Base-by-base conservation (phyloP, 371 early-diverging fungal species). In the Dichotomocladium elegans region DNA sequence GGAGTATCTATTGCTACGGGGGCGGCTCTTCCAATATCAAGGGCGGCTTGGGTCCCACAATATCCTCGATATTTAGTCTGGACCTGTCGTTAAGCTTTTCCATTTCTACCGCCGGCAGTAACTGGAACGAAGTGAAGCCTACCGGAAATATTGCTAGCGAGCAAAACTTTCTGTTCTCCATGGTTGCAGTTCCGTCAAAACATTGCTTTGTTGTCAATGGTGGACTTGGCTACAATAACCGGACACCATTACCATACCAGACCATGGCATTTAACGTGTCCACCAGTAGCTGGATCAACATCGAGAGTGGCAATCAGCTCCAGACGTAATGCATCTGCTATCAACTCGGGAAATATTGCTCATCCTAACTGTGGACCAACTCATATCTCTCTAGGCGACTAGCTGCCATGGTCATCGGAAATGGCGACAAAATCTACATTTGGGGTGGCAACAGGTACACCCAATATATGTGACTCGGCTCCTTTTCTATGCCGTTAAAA, bases 1-100 rank as follows among this genome's bases (percentile, higher is more conserved):
- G 14, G 4, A 51, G 41, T 15, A 51, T 51, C 35, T 51, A 51
- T 11, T 51, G 51, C n/a, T 51, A 51, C 12, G 51, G 51, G 6
- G 51, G 51, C 27, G 40, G 51, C 1, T 26, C 14, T 7, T 21
- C 21, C 9, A 25, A 26, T 0, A 41, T 21, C 35, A 22, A 33
- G 24, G 21, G 24, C 21, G 41, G 14, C 1, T 12, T 14, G 21
- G 26, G 41, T 2, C 21, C 24, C 15, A 26, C 35, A 10, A 22
- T 40, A 19, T 25, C 35, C 9, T 37, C 35, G 7, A 26, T 51
- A 4, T 27, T 40, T 2, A n/a, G 25, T 8, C 51, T 51, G 2
- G 51, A 51, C 41, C 28, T 51, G 8, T 51, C 51, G 2, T 24
- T 40, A 28, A 21, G 14, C 6, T 40, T 51, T 37, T 7, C 40